Conservation (phyloP, 2,329 filamentous ascomycete genomes). For the Exophiala mesophila region DNA sequence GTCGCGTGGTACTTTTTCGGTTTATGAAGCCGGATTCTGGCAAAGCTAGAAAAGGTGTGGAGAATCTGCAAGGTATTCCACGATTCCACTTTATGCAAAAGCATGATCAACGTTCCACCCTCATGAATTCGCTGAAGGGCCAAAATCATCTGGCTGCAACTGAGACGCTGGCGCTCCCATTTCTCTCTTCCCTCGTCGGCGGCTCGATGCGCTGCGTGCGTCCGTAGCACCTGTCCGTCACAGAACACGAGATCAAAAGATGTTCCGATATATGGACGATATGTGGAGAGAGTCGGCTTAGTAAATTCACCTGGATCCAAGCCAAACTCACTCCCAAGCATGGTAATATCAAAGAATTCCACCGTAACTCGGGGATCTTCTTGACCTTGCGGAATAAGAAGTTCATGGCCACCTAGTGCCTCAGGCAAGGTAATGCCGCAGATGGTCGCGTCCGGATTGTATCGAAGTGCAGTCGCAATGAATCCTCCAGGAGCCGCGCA, state of each 20-base stretch:
- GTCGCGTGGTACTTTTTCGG: constrained; percentile 37
- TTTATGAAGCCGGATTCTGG: constrained; percentile 43
- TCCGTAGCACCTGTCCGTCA: constrained; percentile 45
- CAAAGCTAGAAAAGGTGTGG: constrained; percentile 40
- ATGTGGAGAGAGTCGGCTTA: constrained; percentile 5
- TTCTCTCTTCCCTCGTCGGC: constrained; percentile 32
- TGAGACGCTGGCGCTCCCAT: constrained; percentile 37
- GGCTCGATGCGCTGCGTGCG: constrained; percentile 29
- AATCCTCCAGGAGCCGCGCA: constrained; percentile 56
- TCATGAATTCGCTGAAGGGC: constrained; percentile 42
- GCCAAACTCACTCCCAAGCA: constrained; percentile 47
- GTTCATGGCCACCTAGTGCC: constrained; percentile 38
- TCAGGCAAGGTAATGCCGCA: constrained; percentile 41
- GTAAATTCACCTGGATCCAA: constrained; percentile 18
- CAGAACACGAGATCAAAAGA: constrained; percentile 46
- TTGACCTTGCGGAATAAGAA: constrained; percentile 28
- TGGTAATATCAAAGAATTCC: constrained; percentile 45
- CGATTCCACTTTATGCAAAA: constrained; percentile 47
- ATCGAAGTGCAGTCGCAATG: constrained; percentile 34
- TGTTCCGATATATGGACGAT: constrained; percentile 25
- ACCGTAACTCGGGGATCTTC: constrained; percentile 17
- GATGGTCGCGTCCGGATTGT: constrained; percentile 34
- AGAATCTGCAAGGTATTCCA: constrained; percentile 38
- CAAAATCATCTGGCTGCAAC: constrained; percentile 40
- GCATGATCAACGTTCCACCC: constrained; percentile 49